A percentile compares a stretch with the other conserved stretches of the same genome.
phyloP scores from a whole-genome alignment of 257 asterid genomes.

The Salvia splendens region DNA sequence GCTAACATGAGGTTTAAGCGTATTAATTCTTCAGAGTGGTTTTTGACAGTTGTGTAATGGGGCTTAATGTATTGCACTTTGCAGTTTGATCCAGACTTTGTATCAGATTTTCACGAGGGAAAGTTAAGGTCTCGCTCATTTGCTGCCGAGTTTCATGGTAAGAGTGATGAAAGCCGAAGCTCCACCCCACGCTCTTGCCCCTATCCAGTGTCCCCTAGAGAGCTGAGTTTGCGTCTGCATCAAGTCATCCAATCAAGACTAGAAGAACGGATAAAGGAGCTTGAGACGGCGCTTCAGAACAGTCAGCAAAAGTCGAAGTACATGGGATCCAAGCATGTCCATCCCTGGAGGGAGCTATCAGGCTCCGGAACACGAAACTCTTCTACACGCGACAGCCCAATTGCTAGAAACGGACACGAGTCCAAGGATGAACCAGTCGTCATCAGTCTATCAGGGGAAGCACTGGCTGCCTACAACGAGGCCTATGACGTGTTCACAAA shows the following conservation, averaged over 20 bases:
- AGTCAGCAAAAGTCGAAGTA: constrained; percentile 53
- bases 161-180: constrained; percentile 48
- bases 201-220: constrained; percentile 77
- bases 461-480: constrained; percentile 60
- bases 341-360: constrained; percentile 40
- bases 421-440: constrained; percentile 52
- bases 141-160: constrained; percentile 41
- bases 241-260: constrained; percentile 81
- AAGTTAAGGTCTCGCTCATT: constrained; percentile 53
- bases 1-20: not conserved
- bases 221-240: constrained; percentile 75
- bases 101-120: constrained; percentile 47
- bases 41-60: not conserved
- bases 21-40: not conserved
- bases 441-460: constrained; percentile 63
- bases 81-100: constrained; percentile 64
- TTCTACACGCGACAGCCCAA: constrained; percentile 47
- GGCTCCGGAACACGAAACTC: constrained; percentile 38
- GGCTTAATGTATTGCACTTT: constrained; percentile 48
- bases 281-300: constrained; percentile 66
- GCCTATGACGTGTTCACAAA: constrained; percentile 54
- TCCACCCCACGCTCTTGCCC: constrained; percentile 54
- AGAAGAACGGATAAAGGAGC: constrained; percentile 72
- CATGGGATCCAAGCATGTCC: constrained; percentile 40
- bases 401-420: constrained; percentile 13